Conservation (phyloP, 495 filamentous ascomycete genomes). For the Stereocaulon alpinum region DNA sequence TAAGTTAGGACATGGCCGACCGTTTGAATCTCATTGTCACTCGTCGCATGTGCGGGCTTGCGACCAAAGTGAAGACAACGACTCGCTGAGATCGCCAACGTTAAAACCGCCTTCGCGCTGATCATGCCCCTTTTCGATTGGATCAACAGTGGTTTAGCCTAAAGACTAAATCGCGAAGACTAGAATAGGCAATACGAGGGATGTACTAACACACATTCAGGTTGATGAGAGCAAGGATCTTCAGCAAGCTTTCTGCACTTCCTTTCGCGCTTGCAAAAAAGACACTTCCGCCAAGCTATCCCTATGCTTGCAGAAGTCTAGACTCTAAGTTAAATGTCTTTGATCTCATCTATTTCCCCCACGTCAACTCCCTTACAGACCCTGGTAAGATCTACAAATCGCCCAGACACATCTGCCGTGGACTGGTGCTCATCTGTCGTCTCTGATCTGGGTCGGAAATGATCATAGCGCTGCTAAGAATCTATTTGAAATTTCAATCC, state of each 20-base stretch:
- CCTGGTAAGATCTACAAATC: neutral
- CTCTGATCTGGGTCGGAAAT: neutral
- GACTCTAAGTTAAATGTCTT: conserved; percentile 6
- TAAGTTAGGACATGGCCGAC: neutral
- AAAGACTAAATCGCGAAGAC: conserved; percentile 1
- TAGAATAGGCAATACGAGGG: conserved; percentile 1
- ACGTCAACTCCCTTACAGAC: neutral
- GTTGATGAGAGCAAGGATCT: neutral
- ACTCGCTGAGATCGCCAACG: conserved; percentile 4
- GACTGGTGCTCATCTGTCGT: neutral
- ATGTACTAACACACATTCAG: neutral
- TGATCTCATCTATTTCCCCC: neutral
- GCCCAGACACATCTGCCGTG: neutral
- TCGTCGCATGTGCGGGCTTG: conserved; percentile 9
- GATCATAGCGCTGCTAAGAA: conserved; percentile 17
- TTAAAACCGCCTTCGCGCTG: conserved; percentile 3
- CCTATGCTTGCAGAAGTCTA: neutral
- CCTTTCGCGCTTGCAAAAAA: neutral
- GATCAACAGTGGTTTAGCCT: conserved; percentile 6
- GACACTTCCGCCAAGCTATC: neutral
- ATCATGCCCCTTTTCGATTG: neutral
- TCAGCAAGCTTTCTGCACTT: neutral
- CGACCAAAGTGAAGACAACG: neutral
- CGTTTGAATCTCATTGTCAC: conserved; percentile 1
- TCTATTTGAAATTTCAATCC: conserved; percentile 42